Conservation (phyloP, 768 basidiomycete genomes). For the Coprinopsis sp. region DNA sequence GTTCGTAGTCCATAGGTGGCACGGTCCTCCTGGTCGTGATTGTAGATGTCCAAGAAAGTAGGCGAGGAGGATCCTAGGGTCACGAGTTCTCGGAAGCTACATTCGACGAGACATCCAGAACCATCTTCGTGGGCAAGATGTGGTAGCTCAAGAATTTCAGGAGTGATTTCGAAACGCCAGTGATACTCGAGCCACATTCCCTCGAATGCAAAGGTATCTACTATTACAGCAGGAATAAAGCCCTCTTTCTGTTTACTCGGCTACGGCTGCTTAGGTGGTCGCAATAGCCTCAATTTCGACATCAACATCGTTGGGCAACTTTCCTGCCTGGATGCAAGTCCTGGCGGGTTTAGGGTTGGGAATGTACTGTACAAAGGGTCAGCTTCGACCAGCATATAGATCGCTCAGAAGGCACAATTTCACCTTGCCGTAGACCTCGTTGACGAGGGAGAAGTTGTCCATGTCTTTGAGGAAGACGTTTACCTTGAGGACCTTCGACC, state of each 20-base stretch:
- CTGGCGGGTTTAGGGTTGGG: conserved; percentile 40
- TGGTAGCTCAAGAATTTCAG: too few species aligned
- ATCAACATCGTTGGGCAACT: conserved; percentile 47
- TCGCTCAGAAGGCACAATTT: neutral
- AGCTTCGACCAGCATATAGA: neutral
- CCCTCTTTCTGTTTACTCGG: neutral
- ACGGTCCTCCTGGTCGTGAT: too few species aligned
- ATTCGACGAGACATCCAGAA: too few species aligned
- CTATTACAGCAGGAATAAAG: too few species aligned
- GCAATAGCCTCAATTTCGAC: conserved; percentile 48
- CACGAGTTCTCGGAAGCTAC: too few species aligned
- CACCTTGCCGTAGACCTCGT: conserved; percentile 36
- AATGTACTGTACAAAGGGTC: conserved; percentile 38
- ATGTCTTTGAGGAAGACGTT: conserved; percentile 39
- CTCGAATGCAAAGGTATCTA: too few species aligned
- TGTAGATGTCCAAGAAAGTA: too few species aligned
- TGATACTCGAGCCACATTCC: too few species aligned
- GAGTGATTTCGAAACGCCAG: too few species aligned
- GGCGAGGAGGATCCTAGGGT: too few species aligned
- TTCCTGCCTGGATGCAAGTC: conserved; percentile 53
- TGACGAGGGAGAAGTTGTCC: conserved; percentile 35
- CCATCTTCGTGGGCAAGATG: too few species aligned
- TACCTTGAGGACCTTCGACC: conserved; percentile 39
- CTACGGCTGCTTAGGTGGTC: neutral
- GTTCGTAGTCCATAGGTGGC: conserved; percentile 20